Base-by-base conservation (phyloP, 2,329 filamentous ascomycete genomes). In the Myotisia sp. region DNA sequence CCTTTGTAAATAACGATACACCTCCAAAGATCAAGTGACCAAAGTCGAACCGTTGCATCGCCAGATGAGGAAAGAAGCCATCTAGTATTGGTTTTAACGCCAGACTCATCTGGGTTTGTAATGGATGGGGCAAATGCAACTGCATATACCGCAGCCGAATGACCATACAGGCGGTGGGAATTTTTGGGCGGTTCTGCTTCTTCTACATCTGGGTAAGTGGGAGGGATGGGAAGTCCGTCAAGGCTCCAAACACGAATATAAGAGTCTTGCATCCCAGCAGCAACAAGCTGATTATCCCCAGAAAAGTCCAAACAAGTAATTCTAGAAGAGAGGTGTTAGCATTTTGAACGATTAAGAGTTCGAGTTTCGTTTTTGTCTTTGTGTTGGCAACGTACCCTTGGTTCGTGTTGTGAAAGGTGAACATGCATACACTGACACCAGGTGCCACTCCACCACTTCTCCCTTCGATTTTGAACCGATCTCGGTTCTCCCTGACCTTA, bases 221-320 rank as follows among this genome's bases (percentile, higher is more conserved):
- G 79, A 29, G 72, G 72, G 8, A 98, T 71, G 3, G 82, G 71
- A 42, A 79, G 80, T 42, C 87, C 90, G 48, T 93, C 82, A 26
- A 95, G 65, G 24, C 80, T 80, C 85, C 87, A 98, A 8, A 98
- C 73, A 10, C 87, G 80, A 47, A 98, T 92, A 53, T 94, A 95
- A 0, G 87, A 95, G 52, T 95, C 86, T 36, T 79, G 76, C 30
- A 86, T 93, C 18, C 90, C 92, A 14, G 77, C 81, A 16, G 90
- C 90, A 23, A 90, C 82, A 18, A 95, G 70, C 44, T 77, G 71
- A 42, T 83, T 79, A 52, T 98, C 90, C 35, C 87, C 81, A 1
- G 87, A 94, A 51, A 98, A 94, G 49, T 95, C 87, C 53, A 95
- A 74, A 51, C 82, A 92, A n/a, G 83, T 85, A 39, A 93, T 71